Evolutionary conservation across 2,329 filamentous ascomycete species (phyloP).

Genomic region (Colletotrichum brevisporum): DNA sequence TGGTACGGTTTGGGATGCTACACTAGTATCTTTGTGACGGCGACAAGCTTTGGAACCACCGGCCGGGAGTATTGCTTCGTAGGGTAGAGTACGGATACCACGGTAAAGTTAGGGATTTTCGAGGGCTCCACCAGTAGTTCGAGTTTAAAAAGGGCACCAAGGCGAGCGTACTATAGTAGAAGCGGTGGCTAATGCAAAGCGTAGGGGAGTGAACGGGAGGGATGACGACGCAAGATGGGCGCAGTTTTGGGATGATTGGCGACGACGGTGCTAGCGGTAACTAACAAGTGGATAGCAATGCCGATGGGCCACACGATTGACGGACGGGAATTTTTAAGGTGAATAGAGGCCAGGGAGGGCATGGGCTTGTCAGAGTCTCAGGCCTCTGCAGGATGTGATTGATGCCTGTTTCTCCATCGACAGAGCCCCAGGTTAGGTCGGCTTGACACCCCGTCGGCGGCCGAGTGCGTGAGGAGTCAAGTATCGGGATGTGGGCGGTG

Average conservation of each 20-base stretch:
- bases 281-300: conserved; percentile 8
- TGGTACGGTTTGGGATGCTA: no score
- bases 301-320: no score
- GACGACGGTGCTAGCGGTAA: conserved; percentile 6
- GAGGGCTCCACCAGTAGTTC: conserved; percentile 9
- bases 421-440: no score
- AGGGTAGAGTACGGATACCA: conserved; percentile 4
- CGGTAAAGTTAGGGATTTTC: conserved; percentile 21
- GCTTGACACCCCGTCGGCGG: conserved; percentile 7
- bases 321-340: no score
- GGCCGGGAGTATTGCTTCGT: conserved; percentile 2
- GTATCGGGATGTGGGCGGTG: conserved; percentile 32
- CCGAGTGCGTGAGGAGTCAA: neutral
- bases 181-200: neutral
- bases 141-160: conserved; percentile 2
- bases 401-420: no score
- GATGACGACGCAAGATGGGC: conserved; percentile 36
- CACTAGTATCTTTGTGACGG: neutral
- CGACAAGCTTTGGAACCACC: conserved; percentile 29
- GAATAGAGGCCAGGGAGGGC: no score
- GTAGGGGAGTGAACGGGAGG: conserved; percentile 18
- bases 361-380: no score
- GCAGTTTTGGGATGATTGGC: conserved; percentile 24
- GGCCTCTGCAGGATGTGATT: no score
- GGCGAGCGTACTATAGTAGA: neutral